Evolutionary conservation across 176 grass and related monocot species (phyloP), one percentile per base, ranked within the genome.

Genomic region (Carex scoparia): DNA sequence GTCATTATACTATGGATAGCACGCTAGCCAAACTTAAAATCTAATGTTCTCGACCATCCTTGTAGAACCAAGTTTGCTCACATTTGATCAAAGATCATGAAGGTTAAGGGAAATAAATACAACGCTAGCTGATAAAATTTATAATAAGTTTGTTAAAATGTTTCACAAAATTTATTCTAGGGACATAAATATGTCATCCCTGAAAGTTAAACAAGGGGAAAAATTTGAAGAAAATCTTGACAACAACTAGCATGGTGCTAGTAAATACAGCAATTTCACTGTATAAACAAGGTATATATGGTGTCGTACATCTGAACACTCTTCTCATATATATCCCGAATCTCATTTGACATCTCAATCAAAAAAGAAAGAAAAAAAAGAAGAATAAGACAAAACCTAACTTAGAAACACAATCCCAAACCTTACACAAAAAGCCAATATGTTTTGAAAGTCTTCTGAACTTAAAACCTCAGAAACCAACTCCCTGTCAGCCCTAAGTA

Each of bases 261-360:
- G 55, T 88, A 92, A 62, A 85, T 90, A 86, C 65, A 89, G 79
- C 51, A 86, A 73, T 65, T 90, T 90, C 84, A 89, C 81, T 44
- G 83, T 79, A 63, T 56, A 87, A 71, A 81, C 69, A 82, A 74
- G 81, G 79, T 86, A 81, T 86, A 90, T 90, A 89, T 49, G 80
- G 82, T 56, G 53, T 83, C 85, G 66, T 91, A 92, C 84, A 89
- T 91, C 84, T 92, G 86, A 94, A 92, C 85, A 95, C 89, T 92
- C 88, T 88, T 89, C 85, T 83, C 88, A 85, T 80, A 88, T 88
- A 88, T 92, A 92, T 90, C 85, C 89, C 85, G 85, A 92, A 95
- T 91, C 87, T 86, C 86, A 92, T 86, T 87, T 89, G 85, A 95
- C 89, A 89, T 91, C 91, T 89, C 89, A 95, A 84, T 86, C 85